Evolutionary conservation across 495 filamentous ascomycete species (phyloP).

Genomic region (Cladorrhinum samala): DNA sequence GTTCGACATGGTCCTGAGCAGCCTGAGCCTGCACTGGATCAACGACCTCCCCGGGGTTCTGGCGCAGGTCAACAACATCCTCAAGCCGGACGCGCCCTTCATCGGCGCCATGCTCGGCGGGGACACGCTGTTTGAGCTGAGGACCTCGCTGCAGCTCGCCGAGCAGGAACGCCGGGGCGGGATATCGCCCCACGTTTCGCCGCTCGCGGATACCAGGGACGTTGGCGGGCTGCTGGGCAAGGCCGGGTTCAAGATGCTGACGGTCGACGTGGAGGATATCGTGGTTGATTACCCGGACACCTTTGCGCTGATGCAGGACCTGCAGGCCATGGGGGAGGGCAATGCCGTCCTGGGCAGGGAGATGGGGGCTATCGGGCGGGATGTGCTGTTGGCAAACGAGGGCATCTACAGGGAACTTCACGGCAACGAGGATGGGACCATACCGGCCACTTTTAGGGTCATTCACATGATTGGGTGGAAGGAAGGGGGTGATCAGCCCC

Average conservation of each 20-base stretch:
- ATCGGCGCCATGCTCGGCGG: conserved; percentile 95
- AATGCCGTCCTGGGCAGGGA: conserved; percentile 81
- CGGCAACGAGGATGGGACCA: conserved; percentile 57
- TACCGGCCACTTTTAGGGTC: conserved; percentile 86
- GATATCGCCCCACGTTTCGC: conserved; percentile 78
- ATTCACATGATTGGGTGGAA: conserved; percentile 99
- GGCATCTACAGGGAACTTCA: conserved; percentile 85
- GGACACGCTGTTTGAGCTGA: conserved; percentile 88
- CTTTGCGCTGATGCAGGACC: conserved; percentile 84
- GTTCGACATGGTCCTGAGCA: conserved; percentile 86
- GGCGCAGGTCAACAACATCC: conserved; percentile 67
- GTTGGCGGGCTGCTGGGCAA: conserved; percentile 79
- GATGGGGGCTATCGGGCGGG: conserved; percentile 64
- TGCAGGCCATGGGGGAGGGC: conserved; percentile 91
- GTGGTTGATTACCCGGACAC: conserved; percentile 91
- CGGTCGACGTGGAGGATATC: conserved; percentile 96
- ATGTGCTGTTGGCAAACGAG: conserved; percentile 83
- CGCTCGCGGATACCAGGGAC: conserved; percentile 87
- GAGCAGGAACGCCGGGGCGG: conserved; percentile 84
- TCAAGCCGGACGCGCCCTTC: conserved; percentile 89
- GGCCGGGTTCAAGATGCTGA: conserved; percentile 91
- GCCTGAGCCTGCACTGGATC: conserved; percentile 90
- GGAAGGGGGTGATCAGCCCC: conserved; percentile 65
- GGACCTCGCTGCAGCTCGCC: conserved; percentile 87
- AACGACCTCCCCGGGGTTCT: conserved; percentile 88